Evolutionary conservation across 768 basidiomycete genomes (phyloP), one percentile per base, ranked within the genome.

Genomic region (Suillus clintonianus): DNA sequence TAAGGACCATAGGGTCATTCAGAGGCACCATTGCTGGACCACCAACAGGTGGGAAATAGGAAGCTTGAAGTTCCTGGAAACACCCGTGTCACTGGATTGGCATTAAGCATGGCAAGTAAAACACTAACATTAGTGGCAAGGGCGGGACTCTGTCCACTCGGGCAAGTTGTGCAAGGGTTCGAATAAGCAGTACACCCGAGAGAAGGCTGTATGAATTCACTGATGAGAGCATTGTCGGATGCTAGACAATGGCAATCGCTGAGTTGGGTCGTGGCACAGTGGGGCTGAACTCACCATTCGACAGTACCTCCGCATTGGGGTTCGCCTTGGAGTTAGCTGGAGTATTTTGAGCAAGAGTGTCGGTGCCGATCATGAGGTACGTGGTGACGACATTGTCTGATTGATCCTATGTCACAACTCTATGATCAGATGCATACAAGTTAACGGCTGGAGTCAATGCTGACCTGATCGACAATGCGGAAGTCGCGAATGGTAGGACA

Each of bases 321-420:
- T 74, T 72, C 9, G 71, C 72, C 39, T 74, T 58, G 42, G 60
- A 63, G 47, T 72, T 72, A 10, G 6, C 59, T 2, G 72, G 72
- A 30, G 72, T 74, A 8, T 72, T 72, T 54, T 72, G 72, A 4
- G 70, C 66, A 22, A 72, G 69, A 3, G 72, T 74, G 24, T 74
- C 64, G 2, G 27, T 34, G 1, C 59, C 62, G 24, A 74, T 62
- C 8, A 72, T 56, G 36, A 74, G 72, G 63, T 72, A 72, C 32
- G 72, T 72, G 13, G 72, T 74, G 22, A 74, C 32, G 3, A 74
- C 64, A 15, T 72, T 72, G 37, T 72, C 72, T 17, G 72, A 72
- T 69, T 70, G 72, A 65, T 72, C 72, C 72, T 72, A 27, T 56
- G 30, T 50, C 6, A 34, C 45, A 37, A 22, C 3, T 6, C 3